phyloP scores from a whole-genome alignment of 176 grass and related monocot species.

The Aegilops umbellulata region DNA sequence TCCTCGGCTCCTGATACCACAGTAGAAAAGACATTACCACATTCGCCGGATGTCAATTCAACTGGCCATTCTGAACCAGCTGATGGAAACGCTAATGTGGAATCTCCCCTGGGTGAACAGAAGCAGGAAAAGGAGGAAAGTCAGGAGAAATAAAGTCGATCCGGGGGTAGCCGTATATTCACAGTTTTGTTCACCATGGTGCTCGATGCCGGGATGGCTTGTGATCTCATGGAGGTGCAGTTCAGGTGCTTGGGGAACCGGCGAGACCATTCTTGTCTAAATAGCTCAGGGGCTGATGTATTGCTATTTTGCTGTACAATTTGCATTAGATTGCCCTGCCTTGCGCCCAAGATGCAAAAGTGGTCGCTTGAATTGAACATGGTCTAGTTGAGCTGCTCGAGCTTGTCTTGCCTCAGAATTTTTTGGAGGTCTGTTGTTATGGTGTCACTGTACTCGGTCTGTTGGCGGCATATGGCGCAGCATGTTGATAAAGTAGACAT shows the following conservation, averaged over 20 bases:
- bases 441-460: neutral
- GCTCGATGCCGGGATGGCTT: constrained; percentile 22
- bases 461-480: neutral
- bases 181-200: constrained; percentile 19
- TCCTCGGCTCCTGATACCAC: neutral
- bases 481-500: constrained; percentile 16
- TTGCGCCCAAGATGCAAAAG: neutral
- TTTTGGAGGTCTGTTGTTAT: constrained; percentile 21
- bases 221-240: constrained; percentile 27
- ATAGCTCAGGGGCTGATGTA: neutral
- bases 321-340: neutral
- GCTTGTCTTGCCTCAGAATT: constrained; percentile 33
- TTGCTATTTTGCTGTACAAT: neutral
- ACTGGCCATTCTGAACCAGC: constrained; percentile 1
- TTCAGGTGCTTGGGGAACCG: constrained; percentile 5
- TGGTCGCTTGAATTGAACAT: neutral
- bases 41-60: constrained; percentile 3
- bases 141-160: constrained; percentile 11
- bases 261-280: constrained; percentile 13
- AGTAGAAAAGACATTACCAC: constrained; percentile 5
- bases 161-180: neutral
- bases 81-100: neutral
- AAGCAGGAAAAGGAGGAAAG: neutral
- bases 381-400: neutral
- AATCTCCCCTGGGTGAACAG: constrained; percentile 21